Percentiles rank a stretch among this genome's conserved stretches.
Evolutionary conservation across 345 rosid species (phyloP).

Genomic region (Lepidium aucheri): DNA sequence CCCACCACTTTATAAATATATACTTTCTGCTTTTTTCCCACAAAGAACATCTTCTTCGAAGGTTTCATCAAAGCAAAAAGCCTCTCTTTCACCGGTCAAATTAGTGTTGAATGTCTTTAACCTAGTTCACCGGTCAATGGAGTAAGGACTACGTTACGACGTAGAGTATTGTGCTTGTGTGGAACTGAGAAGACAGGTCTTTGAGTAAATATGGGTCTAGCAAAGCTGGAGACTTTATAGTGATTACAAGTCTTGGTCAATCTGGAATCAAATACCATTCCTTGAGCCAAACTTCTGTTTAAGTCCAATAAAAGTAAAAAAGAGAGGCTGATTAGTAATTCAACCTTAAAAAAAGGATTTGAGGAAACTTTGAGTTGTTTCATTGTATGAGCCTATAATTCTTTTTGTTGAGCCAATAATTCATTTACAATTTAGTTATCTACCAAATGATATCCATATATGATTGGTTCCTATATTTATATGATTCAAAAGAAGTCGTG

Average conservation of each 20-base stretch:
- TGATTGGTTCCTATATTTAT: too few relatives aligned
- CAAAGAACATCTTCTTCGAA: not conserved
- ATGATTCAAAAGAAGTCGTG: too few relatives aligned
- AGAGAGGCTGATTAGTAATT: not conserved
- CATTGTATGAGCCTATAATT: not conserved
- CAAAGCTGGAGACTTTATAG: conserved; percentile 35
- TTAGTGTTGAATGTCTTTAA: not conserved
- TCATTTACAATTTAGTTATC: too few relatives aligned
- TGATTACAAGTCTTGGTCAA: conserved; percentile 20
- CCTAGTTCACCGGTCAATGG: not conserved
- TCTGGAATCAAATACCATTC: conserved; percentile 35
- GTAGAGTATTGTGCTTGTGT: too few relatives aligned
- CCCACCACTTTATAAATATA: too few relatives aligned
- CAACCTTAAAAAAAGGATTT: not conserved
- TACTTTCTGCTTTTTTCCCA: too few relatives aligned
- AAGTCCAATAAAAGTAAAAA: too few relatives aligned
- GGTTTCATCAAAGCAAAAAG: not conserved
- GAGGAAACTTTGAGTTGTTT: not conserved
- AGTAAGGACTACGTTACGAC: too few relatives aligned
- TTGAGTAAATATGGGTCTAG: conserved; percentile 13
- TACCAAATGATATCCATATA: too few relatives aligned
- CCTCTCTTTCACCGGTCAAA: not conserved
- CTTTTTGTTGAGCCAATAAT: not conserved
- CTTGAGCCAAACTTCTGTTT: not conserved
- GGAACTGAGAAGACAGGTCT: not conserved